Base-by-base conservation (phyloP, 305 asterid genomes). In the Fraxinus sp. region DNA sequence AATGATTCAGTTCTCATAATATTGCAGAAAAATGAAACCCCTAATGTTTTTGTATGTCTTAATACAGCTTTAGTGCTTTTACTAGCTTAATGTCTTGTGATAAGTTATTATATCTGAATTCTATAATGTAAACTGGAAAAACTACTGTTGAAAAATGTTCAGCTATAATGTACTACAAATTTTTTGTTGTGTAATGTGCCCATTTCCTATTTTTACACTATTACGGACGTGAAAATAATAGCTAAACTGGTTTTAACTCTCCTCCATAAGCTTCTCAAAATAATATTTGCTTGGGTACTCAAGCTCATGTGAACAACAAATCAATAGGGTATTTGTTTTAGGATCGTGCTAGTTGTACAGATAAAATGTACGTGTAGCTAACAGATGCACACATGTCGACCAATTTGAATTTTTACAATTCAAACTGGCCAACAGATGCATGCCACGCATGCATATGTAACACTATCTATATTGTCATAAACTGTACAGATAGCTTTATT, bases 21-120 rank as follows among this genome's bases (percentile, higher is more conserved):
- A 22, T 14, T 32, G 76, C 20, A 28, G 76, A 32, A 74, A 52
- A 64, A 35, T 64, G 33, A 64, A 13, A 8, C 49, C 37, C 79
- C 7, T 16, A 4, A 28, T 16, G 20, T 4, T 75, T 33, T 8
- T 66, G 76, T 71, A 32, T 5, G 41, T 70, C 39, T 30, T 68
- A 9, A 11, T 68, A 28, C 0, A 28, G 74, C 24, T 14, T 68
- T 26, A 68, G 37, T 13, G 1, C 75, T 28, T 68, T 28, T 68
- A 30, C 32, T 73, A 1, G 20, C 75, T 10, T 68, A 30, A 28
- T 76, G 74, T 70, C 57, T 81, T 59, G 46, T 32, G 70, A 74
- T 85, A 24, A 35, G 26, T 32, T 32, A 32, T 13, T 64, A 85
- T 70, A 80, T 85, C 78, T 79, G 86, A 80, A 68, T 81, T 70